Base-by-base conservation (phyloP, 192 early-diverging fungal species). In the Coemansia sp. region DNA sequence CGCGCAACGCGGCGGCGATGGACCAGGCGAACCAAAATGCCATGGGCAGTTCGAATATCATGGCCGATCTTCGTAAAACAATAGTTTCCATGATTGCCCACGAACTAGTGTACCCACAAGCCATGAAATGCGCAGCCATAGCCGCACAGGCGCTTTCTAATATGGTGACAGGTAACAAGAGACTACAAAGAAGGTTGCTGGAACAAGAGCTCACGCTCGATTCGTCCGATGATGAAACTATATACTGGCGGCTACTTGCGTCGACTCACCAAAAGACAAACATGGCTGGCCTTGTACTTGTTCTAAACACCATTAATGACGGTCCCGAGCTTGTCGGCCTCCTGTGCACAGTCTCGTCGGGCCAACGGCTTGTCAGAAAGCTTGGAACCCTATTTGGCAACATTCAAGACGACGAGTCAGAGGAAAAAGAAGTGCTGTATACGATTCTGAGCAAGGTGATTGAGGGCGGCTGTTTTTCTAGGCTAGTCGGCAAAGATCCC, bases 1-100 rank as follows among this genome's bases (percentile, higher is more conserved):
- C 66, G 60, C 78, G 78, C 66, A 81, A 81, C 56, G 66, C 78
- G 5, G 58, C 67, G 21, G 78, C 78, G 6, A 72, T 75, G 78
- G 66, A 64, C 34, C 49, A 9, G 21, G 6, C 49, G 16, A 81
- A 81, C 67, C 78, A 81, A 59, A 45, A 41, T 39, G 6, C n/a
- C 8, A 64, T 66, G 8, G 53, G 21, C 21, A 38, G 9, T 4
- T 45, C 63, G 2, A 66, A 52, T 0, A 33, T 81, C 0, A 10
- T 65, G 0, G 63, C 9, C 23, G 73, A 75, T 35, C 26, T 75
- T 36, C 36, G 38, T 5, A 14, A 51, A 4, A 68, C 68, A 5
- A 60, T 72, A 10, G 30, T 24, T 9, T 18, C 20, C 10, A 61
- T 64, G 62, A 9, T 53, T 15, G 39, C 21, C n/a, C 56, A 16